Percentiles rank a stretch among this genome's conserved stretches.
These are phyloP conservation scores for Capsella bursapastoris DNA, from an alignment of 345 rosid genomes.

Conservation along the genomic window DNA sequence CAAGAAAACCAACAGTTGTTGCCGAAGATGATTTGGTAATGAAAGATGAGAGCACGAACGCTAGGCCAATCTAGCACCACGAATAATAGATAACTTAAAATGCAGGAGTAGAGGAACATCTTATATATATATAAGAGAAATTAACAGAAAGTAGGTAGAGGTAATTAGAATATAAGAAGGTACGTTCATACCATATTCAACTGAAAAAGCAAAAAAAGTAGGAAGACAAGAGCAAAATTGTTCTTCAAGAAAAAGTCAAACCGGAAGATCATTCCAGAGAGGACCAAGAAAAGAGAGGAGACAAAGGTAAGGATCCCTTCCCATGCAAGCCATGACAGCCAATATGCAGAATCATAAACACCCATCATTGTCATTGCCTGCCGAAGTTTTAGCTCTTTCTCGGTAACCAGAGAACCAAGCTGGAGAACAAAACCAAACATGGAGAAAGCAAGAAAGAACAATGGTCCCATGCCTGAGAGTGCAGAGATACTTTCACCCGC, in stretches of 20 bases:
- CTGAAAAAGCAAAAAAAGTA: slow-evolving; percentile 80
- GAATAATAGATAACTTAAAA: background rate
- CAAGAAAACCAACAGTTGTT: slow-evolving; percentile 75
- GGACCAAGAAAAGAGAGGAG: slow-evolving; percentile 76
- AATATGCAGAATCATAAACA: slow-evolving; percentile 79
- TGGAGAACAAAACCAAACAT: slow-evolving; percentile 91
- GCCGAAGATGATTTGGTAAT: slow-evolving; percentile 81
- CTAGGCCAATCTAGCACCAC: slow-evolving; percentile 70
- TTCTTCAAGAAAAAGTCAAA: slow-evolving; percentile 85
- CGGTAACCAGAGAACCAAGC: slow-evolving; percentile 66
- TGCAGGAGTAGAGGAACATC: background rate
- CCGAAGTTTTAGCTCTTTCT: slow-evolving; percentile 96
- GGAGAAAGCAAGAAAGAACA: slow-evolving; percentile 85
- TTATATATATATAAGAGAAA: background rate
- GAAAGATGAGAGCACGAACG: slow-evolving; percentile 79
- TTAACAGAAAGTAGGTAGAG: background rate
- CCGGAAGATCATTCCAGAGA: slow-evolving; percentile 91
- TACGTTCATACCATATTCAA: slow-evolving; percentile 69
- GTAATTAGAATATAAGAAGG: background rate
- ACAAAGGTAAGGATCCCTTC: slow-evolving; percentile 68
- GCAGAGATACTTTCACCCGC: slow-evolving; percentile 36
- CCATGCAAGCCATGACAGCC: slow-evolving; percentile 91
- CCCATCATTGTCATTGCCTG: slow-evolving; percentile 93
- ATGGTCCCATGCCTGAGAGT: slow-evolving; percentile 59
- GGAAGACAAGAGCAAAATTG: slow-evolving; percentile 66